Conservation (phyloP, 768 basidiomycete species). For the Collybiopsis confluens region DNA sequence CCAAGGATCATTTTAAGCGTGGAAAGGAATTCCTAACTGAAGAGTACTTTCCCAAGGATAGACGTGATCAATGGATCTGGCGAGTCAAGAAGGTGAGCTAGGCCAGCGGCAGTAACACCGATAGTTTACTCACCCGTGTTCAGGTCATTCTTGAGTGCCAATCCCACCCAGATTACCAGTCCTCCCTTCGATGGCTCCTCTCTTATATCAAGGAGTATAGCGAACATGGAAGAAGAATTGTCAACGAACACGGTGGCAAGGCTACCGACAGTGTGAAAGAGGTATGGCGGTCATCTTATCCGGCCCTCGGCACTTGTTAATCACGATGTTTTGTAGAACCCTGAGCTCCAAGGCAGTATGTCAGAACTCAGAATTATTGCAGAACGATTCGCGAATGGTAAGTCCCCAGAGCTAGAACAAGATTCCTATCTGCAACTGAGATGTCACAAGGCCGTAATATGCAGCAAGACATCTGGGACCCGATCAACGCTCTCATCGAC, state of each 20-base stretch:
- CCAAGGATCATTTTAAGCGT: slow-evolving; percentile 49
- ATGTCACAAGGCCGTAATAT: slow-evolving; percentile 24
- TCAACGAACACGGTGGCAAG: slow-evolving; percentile 15
- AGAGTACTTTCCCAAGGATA: slow-evolving; percentile 86
- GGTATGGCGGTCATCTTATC: slow-evolving; percentile 15
- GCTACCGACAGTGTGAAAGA: slow-evolving; percentile 15
- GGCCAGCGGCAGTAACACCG: not conserved
- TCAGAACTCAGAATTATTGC: slow-evolving; percentile 73
- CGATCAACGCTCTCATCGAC: slow-evolving; percentile 66
- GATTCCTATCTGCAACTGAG: no score
- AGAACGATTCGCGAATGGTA: slow-evolving; percentile 86
- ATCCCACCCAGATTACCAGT: slow-evolving; percentile 87
- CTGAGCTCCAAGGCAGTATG: slow-evolving; percentile 50
- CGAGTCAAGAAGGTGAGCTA: slow-evolving; percentile 77
- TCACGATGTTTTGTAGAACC: slow-evolving; percentile 34
- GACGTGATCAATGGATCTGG: slow-evolving; percentile 91
- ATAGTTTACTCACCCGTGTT: not conserved
- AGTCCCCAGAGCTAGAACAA: slow-evolving; percentile 31
- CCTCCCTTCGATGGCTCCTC: slow-evolving; percentile 72
- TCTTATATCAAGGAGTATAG: slow-evolving; percentile 60
- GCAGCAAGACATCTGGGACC: slow-evolving; percentile 55
- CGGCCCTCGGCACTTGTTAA: slow-evolving; percentile 10
- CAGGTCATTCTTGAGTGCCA: slow-evolving; percentile 89
- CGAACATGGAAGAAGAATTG: slow-evolving; percentile 35
- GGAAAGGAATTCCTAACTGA: slow-evolving; percentile 69